These are phyloP conservation scores for Dillenia turbinata DNA, from an alignment of 164 flowering plant genomes.

Conservation along the genomic window DNA sequence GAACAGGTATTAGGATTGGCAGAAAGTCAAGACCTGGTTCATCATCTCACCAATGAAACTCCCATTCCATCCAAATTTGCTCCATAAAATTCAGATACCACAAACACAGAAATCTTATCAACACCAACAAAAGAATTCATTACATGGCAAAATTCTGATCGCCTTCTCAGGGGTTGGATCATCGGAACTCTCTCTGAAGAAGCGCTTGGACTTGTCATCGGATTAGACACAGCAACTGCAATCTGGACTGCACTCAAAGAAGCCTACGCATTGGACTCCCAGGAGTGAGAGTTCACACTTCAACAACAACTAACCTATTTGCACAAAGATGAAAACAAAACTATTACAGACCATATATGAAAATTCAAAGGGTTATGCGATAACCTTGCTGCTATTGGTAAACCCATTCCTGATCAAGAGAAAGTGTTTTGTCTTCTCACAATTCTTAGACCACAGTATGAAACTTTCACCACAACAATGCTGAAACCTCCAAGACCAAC, in stretches of 20 bases:
- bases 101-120: not conserved
- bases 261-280: constrained; percentile 12
- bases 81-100: not conserved
- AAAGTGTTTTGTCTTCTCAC: constrained; percentile 1
- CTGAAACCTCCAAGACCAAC: constrained; percentile 2
- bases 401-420: not conserved
- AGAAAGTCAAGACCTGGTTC: not conserved
- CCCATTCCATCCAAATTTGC: not conserved
- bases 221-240: not conserved
- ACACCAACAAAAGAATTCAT: not conserved
- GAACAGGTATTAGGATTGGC: not conserved
- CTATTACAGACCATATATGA: constrained; percentile 2
- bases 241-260: constrained; percentile 9
- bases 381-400: constrained; percentile 9
- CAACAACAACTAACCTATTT: not conserved
- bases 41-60: not conserved
- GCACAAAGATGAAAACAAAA: not conserved
- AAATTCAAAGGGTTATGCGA: constrained; percentile 10
- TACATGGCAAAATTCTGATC: not conserved
- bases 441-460: not conserved
- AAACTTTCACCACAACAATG: constrained; percentile 1
- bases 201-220: constrained; percentile 12
- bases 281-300: constrained; percentile 10
- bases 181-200: constrained; percentile 15
- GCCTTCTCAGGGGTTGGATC: constrained; percentile 11